Evolutionary conservation across 352 stramenopile species (phyloP).

Genomic region (Pseudoperonospora humuli): DNA sequence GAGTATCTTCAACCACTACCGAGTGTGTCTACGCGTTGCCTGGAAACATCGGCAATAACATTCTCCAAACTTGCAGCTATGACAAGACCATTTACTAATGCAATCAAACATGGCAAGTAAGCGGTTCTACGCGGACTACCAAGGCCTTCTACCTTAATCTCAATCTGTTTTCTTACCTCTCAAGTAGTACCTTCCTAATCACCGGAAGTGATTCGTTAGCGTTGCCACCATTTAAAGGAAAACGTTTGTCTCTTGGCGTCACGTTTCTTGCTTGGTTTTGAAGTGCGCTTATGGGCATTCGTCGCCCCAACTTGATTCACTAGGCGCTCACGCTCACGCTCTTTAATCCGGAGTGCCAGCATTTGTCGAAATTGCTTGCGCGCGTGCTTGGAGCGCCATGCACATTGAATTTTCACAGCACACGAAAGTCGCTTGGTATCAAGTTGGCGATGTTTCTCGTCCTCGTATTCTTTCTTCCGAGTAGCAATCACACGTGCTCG

Average conservation of each 20-base stretch:
- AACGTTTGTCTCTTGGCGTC: background rate
- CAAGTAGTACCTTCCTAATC: background rate
- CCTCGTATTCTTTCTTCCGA: constrained; percentile 33
- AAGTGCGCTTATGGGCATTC: constrained; percentile 8
- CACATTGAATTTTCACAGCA: constrained; percentile 61
- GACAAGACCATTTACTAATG: too few species aligned
- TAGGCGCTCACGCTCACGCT: constrained; percentile 48
- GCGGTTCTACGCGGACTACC: too few species aligned
- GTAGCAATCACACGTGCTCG: constrained; percentile 37
- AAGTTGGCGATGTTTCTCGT: constrained; percentile 25
- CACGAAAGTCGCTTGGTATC: constrained; percentile 41
- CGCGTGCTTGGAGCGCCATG: too few species aligned
- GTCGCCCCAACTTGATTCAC: constrained; percentile 18
- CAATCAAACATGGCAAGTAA: too few species aligned
- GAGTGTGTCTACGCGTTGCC: constrained; percentile 46
- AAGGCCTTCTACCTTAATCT: too few species aligned
- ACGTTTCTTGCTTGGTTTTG: constrained; percentile 7
- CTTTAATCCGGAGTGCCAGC: constrained; percentile 45
- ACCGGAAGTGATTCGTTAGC: background rate
- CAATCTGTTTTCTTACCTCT: too few species aligned
- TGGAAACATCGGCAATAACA: constrained; percentile 33
- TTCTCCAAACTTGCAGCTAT: too few species aligned
- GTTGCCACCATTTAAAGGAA: background rate
- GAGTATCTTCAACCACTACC: constrained; percentile 14
- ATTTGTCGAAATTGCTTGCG: constrained; percentile 49